Evolutionary conservation across 345 rosid genomes (phyloP), one percentile per base, ranked within the genome.

Genomic region (Ceriops decandra): DNA sequence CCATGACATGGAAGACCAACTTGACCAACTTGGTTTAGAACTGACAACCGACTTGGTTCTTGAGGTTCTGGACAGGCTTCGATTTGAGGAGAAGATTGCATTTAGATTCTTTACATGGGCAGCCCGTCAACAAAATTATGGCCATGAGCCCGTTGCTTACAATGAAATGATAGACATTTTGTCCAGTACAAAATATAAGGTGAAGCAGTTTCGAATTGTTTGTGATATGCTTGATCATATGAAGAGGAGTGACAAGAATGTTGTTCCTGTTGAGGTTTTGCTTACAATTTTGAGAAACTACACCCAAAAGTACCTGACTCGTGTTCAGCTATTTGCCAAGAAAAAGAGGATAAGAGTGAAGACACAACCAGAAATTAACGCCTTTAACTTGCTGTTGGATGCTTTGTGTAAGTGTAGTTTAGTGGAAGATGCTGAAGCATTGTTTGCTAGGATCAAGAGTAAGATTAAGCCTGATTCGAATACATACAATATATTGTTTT

Each of bases 91-190:
- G 75, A 95, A 88, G 49, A 56, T 79, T 38, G 96, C 96, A 3
- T 84, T 87, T 63, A 72, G 98, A 56, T 95, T 92, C 78, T 90
- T 90, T 68, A 86, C 84, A 60, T 86, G 97, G 98, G 96, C 91
- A 8, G 92, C 88, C 31, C 84, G 63, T 54, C 83, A 76, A 60
- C 82, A 83, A 5, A 81, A 74, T 56, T 95, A 88, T 69, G 81
- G 74, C 3, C 99, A 95, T 38, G 90, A 90, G 82, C 65, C 86
- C 46, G 64, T 28, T 68, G 84, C 81, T 17, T 92, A 84, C 68
- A 92, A 87, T 27, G 85, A 83, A 53, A 95, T 90, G 95, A 85
- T 92, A 35, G 97, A 88, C 75, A 87, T 87, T 36, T 78, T 90
- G 80, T 84, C 97, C 15, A 86, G 96, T 57, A 92, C 98, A 0